Conservation (phyloP, 495 filamentous ascomycete genomes). For the Xylaria grammica region DNA sequence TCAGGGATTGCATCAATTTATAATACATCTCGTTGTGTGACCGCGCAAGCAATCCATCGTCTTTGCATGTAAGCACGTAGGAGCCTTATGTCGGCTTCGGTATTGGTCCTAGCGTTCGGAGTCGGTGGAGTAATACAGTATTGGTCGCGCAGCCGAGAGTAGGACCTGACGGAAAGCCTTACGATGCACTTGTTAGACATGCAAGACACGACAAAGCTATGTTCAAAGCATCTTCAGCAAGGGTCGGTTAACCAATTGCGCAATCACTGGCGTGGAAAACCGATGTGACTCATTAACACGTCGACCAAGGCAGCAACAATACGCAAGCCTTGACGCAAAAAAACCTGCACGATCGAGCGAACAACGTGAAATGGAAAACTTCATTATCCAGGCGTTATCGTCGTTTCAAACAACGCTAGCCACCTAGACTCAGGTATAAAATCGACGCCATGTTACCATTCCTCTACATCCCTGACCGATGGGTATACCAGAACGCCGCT, state of each 20-base stretch:
- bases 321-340: background rate
- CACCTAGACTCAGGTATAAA: background rate
- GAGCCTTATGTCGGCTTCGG: conserved; percentile 3
- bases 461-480: background rate
- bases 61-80: background rate
- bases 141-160: no score
- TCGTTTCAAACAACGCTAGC: background rate
- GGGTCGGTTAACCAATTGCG: background rate
- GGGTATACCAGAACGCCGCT: conserved; percentile 35
- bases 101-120: background rate
- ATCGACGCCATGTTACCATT: background rate
- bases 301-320: background rate
- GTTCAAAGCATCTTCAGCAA: background rate
- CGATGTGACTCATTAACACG: background rate
- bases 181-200: no score
- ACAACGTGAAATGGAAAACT: no score
- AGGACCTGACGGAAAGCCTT: no score
- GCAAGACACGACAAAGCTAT: background rate
- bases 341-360: background rate
- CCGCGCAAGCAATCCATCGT: background rate
- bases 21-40: background rate
- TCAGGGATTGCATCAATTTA: background rate
- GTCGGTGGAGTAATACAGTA: conserved; percentile 1
- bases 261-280: background rate
- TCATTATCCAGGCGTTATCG: background rate